Evolutionary conservation across 2,329 filamentous ascomycete species (phyloP).

Genomic region (Phialemoniopsis sp.): DNA sequence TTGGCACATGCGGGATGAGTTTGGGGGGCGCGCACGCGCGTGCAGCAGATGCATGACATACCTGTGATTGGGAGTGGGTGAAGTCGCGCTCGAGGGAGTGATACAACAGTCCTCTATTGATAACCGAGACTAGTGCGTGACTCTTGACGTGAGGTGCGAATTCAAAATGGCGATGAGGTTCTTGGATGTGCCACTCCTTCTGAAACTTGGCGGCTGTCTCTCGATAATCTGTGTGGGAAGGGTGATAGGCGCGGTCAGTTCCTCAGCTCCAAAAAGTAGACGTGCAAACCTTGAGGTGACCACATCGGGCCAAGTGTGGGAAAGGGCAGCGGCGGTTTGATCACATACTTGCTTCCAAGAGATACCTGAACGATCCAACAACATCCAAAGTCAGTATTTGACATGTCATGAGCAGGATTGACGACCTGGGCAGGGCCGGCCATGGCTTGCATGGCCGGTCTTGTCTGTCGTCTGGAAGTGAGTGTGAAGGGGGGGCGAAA

Average conservation of each 20-base stretch:
- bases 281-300: neutral
- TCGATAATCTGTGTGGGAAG: conserved; percentile 50
- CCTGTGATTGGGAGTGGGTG: conserved; percentile 37
- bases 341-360: conserved; percentile 59
- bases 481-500: conserved; percentile 9
- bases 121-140: conserved; percentile 57
- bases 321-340: neutral
- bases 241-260: conserved; percentile 23
- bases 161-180: conserved; percentile 58
- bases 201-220: conserved; percentile 65
- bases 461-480: neutral
- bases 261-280: conserved; percentile 10
- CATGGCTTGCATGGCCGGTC: too few species aligned
- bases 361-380: conserved; percentile 37
- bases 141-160: conserved; percentile 63
- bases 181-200: conserved; percentile 62
- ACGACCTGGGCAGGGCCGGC: too few species aligned
- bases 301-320: neutral
- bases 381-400: conserved; percentile 7
- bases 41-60: conserved; percentile 22
- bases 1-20: too few species aligned
- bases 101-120: conserved; percentile 62
- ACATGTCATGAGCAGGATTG: conserved; percentile 12
- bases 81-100: conserved; percentile 53
- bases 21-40: too few species aligned